Conservation (phyloP, 2,329 filamentous ascomycete genomes). For the Ophiostoma perfectum region DNA sequence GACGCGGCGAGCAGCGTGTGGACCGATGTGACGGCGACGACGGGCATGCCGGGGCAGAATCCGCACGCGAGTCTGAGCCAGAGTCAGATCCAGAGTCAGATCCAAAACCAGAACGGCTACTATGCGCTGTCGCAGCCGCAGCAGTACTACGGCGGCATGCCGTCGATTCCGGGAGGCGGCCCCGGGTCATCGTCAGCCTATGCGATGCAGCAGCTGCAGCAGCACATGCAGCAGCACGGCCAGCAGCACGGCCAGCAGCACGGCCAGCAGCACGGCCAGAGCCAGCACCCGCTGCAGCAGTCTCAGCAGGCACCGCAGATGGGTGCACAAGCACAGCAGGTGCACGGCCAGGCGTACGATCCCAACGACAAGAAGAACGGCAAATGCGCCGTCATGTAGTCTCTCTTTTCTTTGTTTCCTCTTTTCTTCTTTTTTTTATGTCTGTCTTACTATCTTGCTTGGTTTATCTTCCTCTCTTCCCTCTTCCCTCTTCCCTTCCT, state of each 20-base stretch:
- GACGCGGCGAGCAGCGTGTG: conserved; percentile 34
- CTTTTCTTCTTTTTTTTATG: background rate
- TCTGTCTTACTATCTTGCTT: background rate
- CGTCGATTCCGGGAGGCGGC: conserved; percentile 22
- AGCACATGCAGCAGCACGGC: conserved; percentile 23
- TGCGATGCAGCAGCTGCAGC: conserved; percentile 26
- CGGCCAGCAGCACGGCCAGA: conserved; percentile 12
- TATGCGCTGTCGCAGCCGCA: conserved; percentile 16
- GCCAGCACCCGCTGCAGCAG: conserved; percentile 14
- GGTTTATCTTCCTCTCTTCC: background rate
- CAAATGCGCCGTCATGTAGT: conserved; percentile 26
- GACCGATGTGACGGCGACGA: conserved; percentile 45
- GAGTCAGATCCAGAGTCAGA: no score
- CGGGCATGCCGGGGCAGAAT: conserved; percentile 7
- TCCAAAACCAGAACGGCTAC: background rate
- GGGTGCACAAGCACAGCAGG: background rate
- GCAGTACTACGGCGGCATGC: conserved; percentile 17
- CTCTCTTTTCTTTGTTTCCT: background rate
- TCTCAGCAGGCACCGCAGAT: background rate
- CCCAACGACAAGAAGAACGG: conserved; percentile 7
- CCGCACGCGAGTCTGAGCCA: background rate
- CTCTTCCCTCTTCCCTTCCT: background rate
- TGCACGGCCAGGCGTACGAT: background rate
- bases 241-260: conserved; percentile 21
- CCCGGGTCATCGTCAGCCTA: conserved; percentile 24